Evolutionary conservation across 257 asterid species (phyloP).

Genomic region (Capsicum chinense): DNA sequence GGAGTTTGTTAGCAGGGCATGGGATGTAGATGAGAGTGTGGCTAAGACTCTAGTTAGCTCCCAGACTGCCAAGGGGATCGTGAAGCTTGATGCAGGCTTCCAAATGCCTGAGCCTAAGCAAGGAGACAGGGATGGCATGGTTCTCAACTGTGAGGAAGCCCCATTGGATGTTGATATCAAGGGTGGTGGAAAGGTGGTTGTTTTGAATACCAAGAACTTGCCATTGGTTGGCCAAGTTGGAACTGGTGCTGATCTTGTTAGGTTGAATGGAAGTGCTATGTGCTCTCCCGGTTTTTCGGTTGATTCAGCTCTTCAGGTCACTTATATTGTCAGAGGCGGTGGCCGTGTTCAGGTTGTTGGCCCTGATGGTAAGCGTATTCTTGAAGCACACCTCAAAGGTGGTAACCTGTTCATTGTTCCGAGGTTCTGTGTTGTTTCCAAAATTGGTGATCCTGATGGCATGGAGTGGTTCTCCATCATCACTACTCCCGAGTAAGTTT

Average conservation of each 20-base stretch:
- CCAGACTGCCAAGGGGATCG: slow-evolving; percentile 55
- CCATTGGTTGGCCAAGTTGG: slow-evolving; percentile 87
- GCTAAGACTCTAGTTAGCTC: slow-evolving; percentile 61
- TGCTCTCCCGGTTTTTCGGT: slow-evolving; percentile 94
- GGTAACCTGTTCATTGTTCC: slow-evolving; percentile 78
- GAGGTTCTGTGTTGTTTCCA: slow-evolving; percentile 79
- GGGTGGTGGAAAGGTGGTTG: slow-evolving; percentile 76
- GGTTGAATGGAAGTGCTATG: slow-evolving; percentile 76
- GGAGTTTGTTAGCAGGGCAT: slow-evolving; percentile 70
- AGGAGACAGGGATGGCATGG: slow-evolving; percentile 65
- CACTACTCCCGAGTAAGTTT: slow-evolving; percentile 80
- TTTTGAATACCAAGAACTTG: slow-evolving; percentile 81
- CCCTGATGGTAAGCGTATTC: slow-evolving; percentile 69
- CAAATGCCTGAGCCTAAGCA: slow-evolving; percentile 69
- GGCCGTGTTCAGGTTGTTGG: slow-evolving; percentile 88
- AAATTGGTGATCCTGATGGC: slow-evolving; percentile 79
- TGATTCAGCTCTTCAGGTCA: slow-evolving; percentile 88
- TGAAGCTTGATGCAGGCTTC: slow-evolving; percentile 51
- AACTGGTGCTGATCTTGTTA: slow-evolving; percentile 82
- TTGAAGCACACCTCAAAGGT: slow-evolving; percentile 63
- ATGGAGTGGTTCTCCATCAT: slow-evolving; percentile 94
- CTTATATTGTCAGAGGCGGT: slow-evolving; percentile 82
- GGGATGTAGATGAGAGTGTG: slow-evolving; percentile 61
- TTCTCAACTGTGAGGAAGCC: slow-evolving; percentile 66
- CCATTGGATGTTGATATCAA: slow-evolving; percentile 74